Conservation (phyloP, 257 asterid genomes). For the Hygrophila difformis region DNA sequence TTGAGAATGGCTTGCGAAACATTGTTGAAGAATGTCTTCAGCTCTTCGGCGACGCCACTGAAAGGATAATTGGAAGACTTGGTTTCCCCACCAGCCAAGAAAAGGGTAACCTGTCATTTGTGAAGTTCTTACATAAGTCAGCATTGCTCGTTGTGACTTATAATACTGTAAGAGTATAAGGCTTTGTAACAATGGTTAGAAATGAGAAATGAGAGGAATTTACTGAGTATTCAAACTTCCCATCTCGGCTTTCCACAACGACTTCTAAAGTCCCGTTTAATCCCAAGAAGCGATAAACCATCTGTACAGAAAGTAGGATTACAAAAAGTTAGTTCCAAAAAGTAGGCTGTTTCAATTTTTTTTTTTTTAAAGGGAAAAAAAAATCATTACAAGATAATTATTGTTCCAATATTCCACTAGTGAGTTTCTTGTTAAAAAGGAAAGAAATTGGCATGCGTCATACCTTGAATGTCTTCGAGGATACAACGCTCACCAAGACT, state of each 20-base stretch:
- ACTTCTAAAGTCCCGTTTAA: constrained; percentile 53
- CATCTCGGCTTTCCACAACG: constrained; percentile 40
- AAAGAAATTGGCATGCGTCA: too few species aligned
- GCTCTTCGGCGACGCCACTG: constrained; percentile 57
- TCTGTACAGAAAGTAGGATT: too few species aligned
- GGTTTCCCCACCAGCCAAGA: constrained; percentile 37
- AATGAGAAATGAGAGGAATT: background rate
- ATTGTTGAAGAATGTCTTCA: constrained; percentile 39
- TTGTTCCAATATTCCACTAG: too few species aligned
- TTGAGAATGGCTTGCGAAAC: constrained; percentile 37
- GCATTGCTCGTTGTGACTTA: background rate
- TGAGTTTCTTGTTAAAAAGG: too few species aligned
- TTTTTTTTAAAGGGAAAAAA: too few species aligned
- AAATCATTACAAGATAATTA: too few species aligned
- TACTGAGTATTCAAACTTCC: constrained; percentile 45
- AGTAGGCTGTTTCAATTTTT: too few species aligned
- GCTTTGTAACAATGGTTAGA: too few species aligned
- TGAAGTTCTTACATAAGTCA: background rate
- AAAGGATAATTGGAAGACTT: constrained; percentile 37
- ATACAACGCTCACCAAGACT: constrained; percentile 47
- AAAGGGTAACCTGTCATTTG: constrained; percentile 42
- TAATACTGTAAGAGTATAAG: too few species aligned
- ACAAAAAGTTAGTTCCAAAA: too few species aligned
- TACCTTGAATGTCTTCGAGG: constrained; percentile 51
- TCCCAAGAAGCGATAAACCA: constrained; percentile 48